A percentile compares a stretch with the other conserved stretches of the same genome.
phyloP scores from a whole-genome alignment of 1,139 yeast genomes.

The Sugiyamaella pinicola region DNA sequence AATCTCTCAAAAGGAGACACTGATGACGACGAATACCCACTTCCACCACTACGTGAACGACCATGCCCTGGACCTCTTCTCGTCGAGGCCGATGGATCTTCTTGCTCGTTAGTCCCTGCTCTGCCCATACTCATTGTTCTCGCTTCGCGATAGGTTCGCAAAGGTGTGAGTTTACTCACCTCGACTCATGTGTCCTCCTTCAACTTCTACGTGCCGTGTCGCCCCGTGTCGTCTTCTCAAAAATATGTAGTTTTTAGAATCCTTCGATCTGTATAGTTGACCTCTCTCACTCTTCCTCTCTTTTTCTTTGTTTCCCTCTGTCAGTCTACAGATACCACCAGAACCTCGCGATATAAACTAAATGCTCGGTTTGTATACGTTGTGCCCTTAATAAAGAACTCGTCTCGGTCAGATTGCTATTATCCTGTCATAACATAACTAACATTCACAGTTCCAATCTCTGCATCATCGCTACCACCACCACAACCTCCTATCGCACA shows the following conservation, averaged over 20 bases:
- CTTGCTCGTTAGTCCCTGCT: not conserved
- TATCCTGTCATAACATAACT: conserved; percentile 3
- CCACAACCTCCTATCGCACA: not conserved
- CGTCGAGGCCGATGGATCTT: conserved; percentile 13
- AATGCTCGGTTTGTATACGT: too few species aligned
- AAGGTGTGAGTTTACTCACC: conserved; percentile 1
- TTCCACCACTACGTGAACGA: not conserved
- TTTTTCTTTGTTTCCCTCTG: too few species aligned
- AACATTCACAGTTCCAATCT: not conserved
- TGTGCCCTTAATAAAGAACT: too few species aligned
- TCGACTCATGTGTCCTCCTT: conserved; percentile 11
- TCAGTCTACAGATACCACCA: too few species aligned
- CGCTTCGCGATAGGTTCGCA: not conserved
- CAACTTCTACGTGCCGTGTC: not conserved
- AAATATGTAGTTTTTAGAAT: too few species aligned
- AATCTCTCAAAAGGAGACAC: conserved; percentile 15
- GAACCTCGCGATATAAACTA: too few species aligned
- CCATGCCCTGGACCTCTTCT: not conserved
- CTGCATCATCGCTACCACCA: not conserved
- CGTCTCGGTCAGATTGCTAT: too few species aligned
- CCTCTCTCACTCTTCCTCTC: too few species aligned
- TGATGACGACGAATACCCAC: conserved; percentile 4
- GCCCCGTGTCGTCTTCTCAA: too few species aligned
- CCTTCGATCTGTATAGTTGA: too few species aligned
- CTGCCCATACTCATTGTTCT: conserved; percentile 1